Evolutionary conservation across 2,329 filamentous ascomycete genomes (phyloP).

Genomic region (Penicillium palitans): DNA sequence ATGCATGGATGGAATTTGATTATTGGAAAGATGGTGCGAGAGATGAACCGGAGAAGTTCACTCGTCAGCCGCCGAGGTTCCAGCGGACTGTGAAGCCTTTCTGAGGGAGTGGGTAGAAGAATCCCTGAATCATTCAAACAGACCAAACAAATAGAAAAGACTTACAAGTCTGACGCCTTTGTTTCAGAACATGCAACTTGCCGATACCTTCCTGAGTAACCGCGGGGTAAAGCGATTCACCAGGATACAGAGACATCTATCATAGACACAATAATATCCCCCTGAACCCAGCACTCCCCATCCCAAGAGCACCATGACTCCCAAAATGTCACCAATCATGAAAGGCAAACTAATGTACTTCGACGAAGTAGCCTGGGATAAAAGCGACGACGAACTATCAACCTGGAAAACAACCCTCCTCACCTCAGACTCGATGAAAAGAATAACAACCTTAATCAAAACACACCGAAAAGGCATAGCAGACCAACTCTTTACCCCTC

Average conservation of each 20-base stretch:
- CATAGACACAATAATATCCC: not conserved
- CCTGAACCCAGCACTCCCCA: too few relatives aligned
- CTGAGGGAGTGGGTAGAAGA: conserved; percentile 6
- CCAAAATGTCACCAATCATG: too few relatives aligned
- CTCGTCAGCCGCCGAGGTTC: conserved; percentile 36
- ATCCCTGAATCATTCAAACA: not conserved
- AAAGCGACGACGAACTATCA: too few relatives aligned
- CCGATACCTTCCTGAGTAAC: not conserved
- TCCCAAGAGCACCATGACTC: too few relatives aligned
- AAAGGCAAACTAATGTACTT: conserved; percentile 5
- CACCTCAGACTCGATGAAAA: too few relatives aligned
- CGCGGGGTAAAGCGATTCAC: not conserved
- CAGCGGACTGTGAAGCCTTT: conserved; percentile 40
- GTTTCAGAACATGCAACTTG: not conserved
- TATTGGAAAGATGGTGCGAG: conserved; percentile 60
- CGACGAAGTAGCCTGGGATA: conserved; percentile 7
- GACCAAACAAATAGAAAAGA: not conserved
- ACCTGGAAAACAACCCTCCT: too few relatives aligned
- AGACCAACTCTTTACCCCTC: too few relatives aligned
- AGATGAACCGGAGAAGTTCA: conserved; percentile 51
- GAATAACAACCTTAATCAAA: not conserved
- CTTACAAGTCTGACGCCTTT: not conserved
- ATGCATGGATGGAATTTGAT: conserved; percentile 66
- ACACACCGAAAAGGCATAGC: too few relatives aligned
- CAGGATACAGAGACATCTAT: not conserved